Conservation (phyloP, 768 basidiomycete genomes). For the Leccinum longicurvipes region DNA sequence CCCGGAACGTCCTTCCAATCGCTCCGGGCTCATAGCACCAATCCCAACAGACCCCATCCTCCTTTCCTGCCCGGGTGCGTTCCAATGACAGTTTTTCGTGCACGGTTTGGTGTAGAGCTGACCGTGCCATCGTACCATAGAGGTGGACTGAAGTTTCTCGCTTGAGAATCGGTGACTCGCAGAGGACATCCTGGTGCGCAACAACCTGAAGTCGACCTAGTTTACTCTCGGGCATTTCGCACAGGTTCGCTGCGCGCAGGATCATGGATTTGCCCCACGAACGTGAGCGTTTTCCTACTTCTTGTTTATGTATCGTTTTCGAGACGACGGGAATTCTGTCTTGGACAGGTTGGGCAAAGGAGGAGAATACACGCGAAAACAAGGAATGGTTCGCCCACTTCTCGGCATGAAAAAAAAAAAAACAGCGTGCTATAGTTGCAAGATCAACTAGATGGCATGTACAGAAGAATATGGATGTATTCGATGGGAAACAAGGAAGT, state of each 20-base stretch:
- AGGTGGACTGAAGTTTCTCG: constrained; percentile 50
- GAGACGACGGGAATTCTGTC: no score
- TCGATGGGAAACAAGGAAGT: no score
- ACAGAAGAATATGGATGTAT: no score
- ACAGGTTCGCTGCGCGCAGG: constrained; percentile 22
- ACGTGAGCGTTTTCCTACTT: constrained; percentile 11
- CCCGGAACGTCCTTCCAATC: neutral
- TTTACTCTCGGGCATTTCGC: constrained; percentile 47
- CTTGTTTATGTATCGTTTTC: neutral
- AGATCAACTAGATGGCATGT: neutral
- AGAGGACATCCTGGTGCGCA: constrained; percentile 50
- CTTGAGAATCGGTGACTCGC: constrained; percentile 47
- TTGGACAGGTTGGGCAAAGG: constrained; percentile 54
- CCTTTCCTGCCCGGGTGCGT: constrained; percentile 23
- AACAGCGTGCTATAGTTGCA: neutral
- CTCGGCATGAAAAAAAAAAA: constrained; percentile 5
- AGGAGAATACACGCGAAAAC: constrained; percentile 49
- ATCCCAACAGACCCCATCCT: constrained; percentile 15
- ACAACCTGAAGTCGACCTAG: constrained; percentile 48
- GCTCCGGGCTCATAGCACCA: neutral
- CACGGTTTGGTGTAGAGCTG: neutral
- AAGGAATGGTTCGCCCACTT: constrained; percentile 49
- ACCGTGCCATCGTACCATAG: constrained; percentile 24
- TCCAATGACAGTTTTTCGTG: neutral
- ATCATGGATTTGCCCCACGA: constrained; percentile 14